A percentile compares a stretch with the other conserved stretches of the same genome.
Evolutionary conservation across 1,284 basidiomycete genomes (phyloP).

Genomic region (Trametes pubescens): DNA sequence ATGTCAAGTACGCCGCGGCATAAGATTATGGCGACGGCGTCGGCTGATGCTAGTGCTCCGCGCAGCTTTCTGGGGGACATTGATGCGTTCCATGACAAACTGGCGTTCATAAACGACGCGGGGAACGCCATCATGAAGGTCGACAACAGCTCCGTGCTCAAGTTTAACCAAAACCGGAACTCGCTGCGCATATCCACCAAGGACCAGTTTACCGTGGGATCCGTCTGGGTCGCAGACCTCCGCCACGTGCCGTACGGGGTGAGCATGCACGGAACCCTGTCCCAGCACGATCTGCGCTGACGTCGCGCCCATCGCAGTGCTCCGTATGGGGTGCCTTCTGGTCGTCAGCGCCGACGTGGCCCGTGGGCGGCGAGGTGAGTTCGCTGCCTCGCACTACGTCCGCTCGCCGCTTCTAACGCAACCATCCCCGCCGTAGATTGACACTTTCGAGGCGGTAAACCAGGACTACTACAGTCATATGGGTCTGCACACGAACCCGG

Average conservation of each 20-base stretch:
- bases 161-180: constrained; percentile 72
- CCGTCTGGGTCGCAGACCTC: constrained; percentile 72
- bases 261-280: constrained; percentile 27
- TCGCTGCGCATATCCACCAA: constrained; percentile 71
- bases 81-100: constrained; percentile 55
- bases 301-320: constrained; percentile 51
- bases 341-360: constrained; percentile 71
- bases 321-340: constrained; percentile 80
- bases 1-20: constrained; percentile 54
- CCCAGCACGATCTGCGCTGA: constrained; percentile 10
- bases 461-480: constrained; percentile 67
- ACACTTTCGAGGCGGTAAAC: constrained; percentile 82
- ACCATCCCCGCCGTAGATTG: constrained; percentile 50
- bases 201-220: constrained; percentile 67
- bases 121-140: constrained; percentile 77
- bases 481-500: constrained; percentile 70
- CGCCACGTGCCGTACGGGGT: constrained; percentile 74
- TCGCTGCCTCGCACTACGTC: constrained; percentile 8
- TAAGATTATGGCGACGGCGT: constrained; percentile 4
- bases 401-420: constrained; percentile 1
- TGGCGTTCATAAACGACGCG: constrained; percentile 69
- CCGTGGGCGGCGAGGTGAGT: constrained; percentile 58
- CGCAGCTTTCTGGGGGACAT: constrained; percentile 62
- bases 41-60: constrained; percentile 5
- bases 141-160: constrained; percentile 68